Evolutionary conservation across 1,139 yeast genomes (phyloP), one percentile per base, ranked within the genome.

Genomic region (Lizanozyma gosingica): DNA sequence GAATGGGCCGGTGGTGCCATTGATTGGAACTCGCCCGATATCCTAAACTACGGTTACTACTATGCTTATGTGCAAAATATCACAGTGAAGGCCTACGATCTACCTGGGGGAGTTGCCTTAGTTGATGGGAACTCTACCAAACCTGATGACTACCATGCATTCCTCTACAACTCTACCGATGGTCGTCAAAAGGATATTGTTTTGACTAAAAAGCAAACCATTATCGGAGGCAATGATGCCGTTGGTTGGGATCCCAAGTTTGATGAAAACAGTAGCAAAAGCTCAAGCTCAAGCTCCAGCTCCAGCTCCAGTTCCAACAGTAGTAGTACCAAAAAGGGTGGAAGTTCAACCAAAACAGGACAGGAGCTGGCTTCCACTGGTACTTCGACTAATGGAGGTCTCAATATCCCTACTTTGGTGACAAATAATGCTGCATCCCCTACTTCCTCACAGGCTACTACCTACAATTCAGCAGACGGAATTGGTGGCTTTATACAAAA

Each of bases 1-100:
- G 83, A 76, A 49, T 90, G 97, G 97, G 95, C 97, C 34, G 97
- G 97, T 57, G 97, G 97, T 55, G 65, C 54, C 4, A 77, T 88
- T 44, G 75, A 87, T 65, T 90, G 97, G 97, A 64, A 81, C 58
- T 73, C 92, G 29, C 60, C 69, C 4, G 96, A 87, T 60, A 77
- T 87, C 45, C 53, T 68, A 45, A 66, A 83, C 44, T 75, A 81
- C 39, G 96, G 97, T 18, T 88, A 87, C 65, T 81, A 78, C 63
- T 86, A 78, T 56, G 80, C 84, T 34, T 70, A 75, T 45, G 53
- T 88, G 39, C 71, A 80, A 53, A 72, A 74, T 39, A 66, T 86
- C 34, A 64, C 72, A 11, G 72, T 87, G 39, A 71, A 76, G 36
- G 75, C 94, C 51, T 83, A 84, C 59, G 87, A 75, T 52, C 71